These are phyloP conservation scores for Picea engelmannii DNA, from an alignment of 83 land plant genomes.

Conservation along the genomic window DNA sequence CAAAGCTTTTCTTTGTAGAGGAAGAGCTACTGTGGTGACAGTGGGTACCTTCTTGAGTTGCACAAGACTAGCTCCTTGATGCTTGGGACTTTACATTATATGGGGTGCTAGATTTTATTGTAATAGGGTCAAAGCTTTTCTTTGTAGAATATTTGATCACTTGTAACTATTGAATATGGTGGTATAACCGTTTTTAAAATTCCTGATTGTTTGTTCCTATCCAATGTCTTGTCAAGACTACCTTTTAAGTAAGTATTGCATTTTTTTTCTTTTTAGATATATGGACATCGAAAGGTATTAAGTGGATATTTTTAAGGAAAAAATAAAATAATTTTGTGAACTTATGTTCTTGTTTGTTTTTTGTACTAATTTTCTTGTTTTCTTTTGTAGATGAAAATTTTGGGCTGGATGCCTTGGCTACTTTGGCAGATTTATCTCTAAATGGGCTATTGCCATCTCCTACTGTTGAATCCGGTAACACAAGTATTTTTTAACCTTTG, in stretches of 20 bases:
- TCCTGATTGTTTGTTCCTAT: background rate
- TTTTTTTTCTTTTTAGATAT: background rate
- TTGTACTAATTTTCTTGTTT: background rate
- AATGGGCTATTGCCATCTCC: slow-evolving; percentile 62
- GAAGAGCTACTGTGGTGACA: no score
- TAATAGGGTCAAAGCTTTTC: no score
- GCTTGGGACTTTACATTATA: no score
- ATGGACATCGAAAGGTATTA: background rate
- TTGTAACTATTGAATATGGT: no score
- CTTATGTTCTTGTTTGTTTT: background rate
- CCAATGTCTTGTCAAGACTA: background rate
- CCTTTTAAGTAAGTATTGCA: no score
- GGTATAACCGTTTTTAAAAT: background rate
- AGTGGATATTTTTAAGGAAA: background rate
- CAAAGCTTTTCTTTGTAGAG: no score
- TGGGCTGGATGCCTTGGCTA: slow-evolving; percentile 84
- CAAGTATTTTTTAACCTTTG: background rate
- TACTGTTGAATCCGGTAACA: slow-evolving; percentile 57
- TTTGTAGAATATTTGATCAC: no score
- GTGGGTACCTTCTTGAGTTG: no score
- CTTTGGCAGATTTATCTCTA: slow-evolving; percentile 81
- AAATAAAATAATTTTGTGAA: background rate
- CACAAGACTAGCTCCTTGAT: no score
- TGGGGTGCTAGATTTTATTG: no score
- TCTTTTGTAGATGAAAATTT: slow-evolving; percentile 63